phyloP scores from a whole-genome alignment of 768 basidiomycete genomes.

The Suillus bovinus region DNA sequence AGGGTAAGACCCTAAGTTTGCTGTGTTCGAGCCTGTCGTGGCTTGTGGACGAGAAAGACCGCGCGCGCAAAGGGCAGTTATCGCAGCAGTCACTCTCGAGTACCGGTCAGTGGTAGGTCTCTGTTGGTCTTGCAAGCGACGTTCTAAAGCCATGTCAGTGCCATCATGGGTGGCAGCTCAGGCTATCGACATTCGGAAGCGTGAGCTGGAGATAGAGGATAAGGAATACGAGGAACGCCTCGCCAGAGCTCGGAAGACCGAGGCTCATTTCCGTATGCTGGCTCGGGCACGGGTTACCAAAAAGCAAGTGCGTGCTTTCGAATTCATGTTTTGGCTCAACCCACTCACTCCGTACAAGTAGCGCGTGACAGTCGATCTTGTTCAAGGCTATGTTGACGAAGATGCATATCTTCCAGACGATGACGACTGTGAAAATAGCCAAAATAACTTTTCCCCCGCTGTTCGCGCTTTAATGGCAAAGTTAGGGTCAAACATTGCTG shows the following conservation, averaged over 20 bases:
- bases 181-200: conserved; percentile 59
- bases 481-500: conserved; percentile 40
- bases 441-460: conserved; percentile 70
- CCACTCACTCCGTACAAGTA: conserved; percentile 9
- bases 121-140: neutral
- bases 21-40: conserved; percentile 77
- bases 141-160: conserved; percentile 33
- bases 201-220: conserved; percentile 70
- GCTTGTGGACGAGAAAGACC: conserved; percentile 68
- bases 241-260: conserved; percentile 58
- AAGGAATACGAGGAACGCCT: conserved; percentile 63
- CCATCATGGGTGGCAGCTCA: conserved; percentile 80
- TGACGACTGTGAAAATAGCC: conserved; percentile 34
- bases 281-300: conserved; percentile 61
- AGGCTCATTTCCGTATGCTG: conserved; percentile 53
- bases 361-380: conserved; percentile 21
- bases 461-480: conserved; percentile 79
- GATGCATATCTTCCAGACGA: conserved; percentile 76
- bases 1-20: conserved; percentile 89
- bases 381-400: conserved; percentile 50
- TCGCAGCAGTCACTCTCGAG: conserved; percentile 29
- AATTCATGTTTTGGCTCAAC: conserved; percentile 5
- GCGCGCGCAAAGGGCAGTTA: conserved; percentile 67
- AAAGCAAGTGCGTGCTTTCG: conserved; percentile 46
- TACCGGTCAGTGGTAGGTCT: conserved; percentile 24